Conservation (phyloP, 1,284 basidiomycete species). For the Leccinum laetum region DNA sequence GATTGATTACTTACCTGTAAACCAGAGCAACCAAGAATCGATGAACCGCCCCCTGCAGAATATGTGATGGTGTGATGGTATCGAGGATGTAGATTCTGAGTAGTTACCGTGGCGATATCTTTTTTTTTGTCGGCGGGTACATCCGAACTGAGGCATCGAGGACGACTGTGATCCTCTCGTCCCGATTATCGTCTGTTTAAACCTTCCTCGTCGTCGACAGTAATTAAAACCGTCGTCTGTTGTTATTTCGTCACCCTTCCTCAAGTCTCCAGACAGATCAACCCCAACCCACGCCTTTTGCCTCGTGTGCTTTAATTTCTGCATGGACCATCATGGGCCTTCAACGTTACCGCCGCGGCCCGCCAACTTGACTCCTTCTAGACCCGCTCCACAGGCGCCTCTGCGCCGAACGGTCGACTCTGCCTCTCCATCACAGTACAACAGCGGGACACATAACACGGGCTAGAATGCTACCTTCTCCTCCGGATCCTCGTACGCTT, state of each 20-base stretch:
- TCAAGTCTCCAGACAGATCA: neutral
- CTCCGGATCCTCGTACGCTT: constrained; percentile 57
- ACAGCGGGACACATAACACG: constrained; percentile 44
- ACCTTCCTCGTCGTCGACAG: constrained; percentile 4
- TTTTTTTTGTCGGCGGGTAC: constrained; percentile 22
- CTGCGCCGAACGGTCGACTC: constrained; percentile 44
- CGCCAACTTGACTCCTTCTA: constrained; percentile 52
- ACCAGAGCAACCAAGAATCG: constrained; percentile 31
- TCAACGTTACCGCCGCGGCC: constrained; percentile 41
- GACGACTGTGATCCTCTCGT: neutral
- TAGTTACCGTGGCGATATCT: constrained; percentile 33
- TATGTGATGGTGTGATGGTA: neutral
- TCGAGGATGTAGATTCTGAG: neutral
- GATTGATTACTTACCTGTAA: constrained; percentile 1
- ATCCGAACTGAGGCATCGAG: constrained; percentile 24
- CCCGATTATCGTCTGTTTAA: neutral
- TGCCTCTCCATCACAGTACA: constrained; percentile 34
- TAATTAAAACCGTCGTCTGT: neutral
- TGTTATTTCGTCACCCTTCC: neutral
- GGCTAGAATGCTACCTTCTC: constrained; percentile 63
- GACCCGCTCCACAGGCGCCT: constrained; percentile 70
- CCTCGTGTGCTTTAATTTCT: constrained; percentile 23
- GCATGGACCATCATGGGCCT: constrained; percentile 39
- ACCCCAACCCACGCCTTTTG: neutral
- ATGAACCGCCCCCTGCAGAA: constrained; percentile 5